A percentile compares a stretch with the other conserved stretches of the same genome.
Evolutionary conservation across 1,284 basidiomycete species (phyloP).

Genomic region (Ganoderma multipileum): DNA sequence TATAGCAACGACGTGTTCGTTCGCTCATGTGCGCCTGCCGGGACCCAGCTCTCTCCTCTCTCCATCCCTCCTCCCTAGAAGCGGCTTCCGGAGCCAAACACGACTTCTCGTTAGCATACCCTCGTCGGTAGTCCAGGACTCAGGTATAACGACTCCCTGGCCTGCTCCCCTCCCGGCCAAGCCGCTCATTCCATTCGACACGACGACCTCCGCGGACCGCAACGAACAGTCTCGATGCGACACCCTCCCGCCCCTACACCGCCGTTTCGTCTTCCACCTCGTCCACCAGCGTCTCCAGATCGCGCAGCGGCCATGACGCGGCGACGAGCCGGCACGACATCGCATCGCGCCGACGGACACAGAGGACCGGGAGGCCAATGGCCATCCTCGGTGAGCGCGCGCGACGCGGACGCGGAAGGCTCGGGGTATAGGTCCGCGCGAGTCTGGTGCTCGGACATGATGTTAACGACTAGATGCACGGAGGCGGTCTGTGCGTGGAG

Average conservation of each 20-base stretch:
- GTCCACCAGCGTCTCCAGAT: constrained; percentile 36
- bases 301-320: constrained; percentile 44
- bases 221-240: constrained; percentile 56
- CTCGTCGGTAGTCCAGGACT: too few species aligned
- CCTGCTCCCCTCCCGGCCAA: constrained; percentile 32
- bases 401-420: constrained; percentile 55
- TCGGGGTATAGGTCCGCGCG: constrained; percentile 63
- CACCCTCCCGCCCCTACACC: constrained; percentile 40
- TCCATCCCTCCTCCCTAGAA: too few species aligned
- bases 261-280: constrained; percentile 21
- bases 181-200: constrained; percentile 48
- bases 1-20: too few species aligned
- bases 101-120: too few species aligned
- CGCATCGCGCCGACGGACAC: constrained; percentile 66
- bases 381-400: constrained; percentile 55
- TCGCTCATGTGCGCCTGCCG: too few species aligned
- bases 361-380: constrained; percentile 64
- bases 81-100: too few species aligned
- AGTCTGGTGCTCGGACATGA: constrained; percentile 69
- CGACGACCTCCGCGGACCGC: constrained; percentile 53
- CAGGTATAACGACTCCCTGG: constrained; percentile 54
- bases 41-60: too few species aligned
- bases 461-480: constrained; percentile 70
- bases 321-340: constrained; percentile 51
- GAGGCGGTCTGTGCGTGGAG: constrained; percentile 35